phyloP scores from a whole-genome alignment of 805 yeast genomes.

The Myxozyma sirexii region DNA sequence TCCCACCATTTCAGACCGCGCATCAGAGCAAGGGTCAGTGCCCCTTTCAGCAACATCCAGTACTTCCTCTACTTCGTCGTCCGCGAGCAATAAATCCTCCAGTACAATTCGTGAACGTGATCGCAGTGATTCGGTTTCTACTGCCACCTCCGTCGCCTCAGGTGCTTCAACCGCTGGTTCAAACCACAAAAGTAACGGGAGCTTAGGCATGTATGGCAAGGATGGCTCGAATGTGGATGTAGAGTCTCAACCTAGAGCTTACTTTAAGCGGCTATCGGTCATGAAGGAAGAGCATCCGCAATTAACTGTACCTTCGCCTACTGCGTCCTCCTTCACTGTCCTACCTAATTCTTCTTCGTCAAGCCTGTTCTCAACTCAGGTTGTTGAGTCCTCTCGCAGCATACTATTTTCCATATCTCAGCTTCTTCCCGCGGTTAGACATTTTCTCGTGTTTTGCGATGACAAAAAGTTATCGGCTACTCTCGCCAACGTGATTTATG shows the following conservation, averaged over 20 bases:
- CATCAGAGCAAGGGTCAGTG: background rate
- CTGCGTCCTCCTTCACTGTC: conserved; percentile 23
- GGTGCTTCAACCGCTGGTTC: background rate
- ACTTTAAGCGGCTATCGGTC: conserved; percentile 36
- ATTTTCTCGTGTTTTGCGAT: conserved; percentile 33
- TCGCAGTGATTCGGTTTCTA: background rate
- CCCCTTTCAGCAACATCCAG: background rate
- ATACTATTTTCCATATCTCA: conserved; percentile 36
- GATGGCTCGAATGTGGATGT: conserved; percentile 5
- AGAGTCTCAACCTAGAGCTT: conserved; percentile 35
- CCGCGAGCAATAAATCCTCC: conserved; percentile 6
- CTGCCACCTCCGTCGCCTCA: background rate
- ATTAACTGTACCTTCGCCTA: conserved; percentile 13
- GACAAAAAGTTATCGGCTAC: conserved; percentile 29
- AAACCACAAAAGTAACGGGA: conserved; percentile 12
- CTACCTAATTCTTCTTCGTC: background rate
- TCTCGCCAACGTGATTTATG: conserved; percentile 27
- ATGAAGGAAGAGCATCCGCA: conserved; percentile 24
- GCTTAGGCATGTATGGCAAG: background rate
- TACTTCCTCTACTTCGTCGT: conserved; percentile 5
- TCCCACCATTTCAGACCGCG: background rate
- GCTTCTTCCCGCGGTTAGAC: conserved; percentile 35
- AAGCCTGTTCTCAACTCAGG: conserved; percentile 7
- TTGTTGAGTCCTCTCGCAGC: conserved; percentile 36
- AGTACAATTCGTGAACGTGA: background rate